phyloP scores from a whole-genome alignment of 2,329 filamentous ascomycete species.

The Pyrenochaeta sp. region DNA sequence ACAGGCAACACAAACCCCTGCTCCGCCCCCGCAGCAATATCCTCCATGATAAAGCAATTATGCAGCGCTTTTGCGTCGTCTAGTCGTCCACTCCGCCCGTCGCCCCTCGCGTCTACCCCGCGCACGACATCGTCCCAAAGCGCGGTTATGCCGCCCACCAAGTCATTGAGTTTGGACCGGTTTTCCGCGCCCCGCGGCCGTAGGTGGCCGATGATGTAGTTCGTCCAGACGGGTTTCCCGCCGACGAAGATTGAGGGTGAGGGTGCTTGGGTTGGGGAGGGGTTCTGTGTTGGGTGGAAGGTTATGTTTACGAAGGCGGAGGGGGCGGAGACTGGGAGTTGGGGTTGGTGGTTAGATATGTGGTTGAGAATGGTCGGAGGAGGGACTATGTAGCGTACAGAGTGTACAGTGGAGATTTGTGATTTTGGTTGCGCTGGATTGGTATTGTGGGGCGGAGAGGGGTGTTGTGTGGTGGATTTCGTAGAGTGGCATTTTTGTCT shows the following conservation, averaged over 20 bases:
- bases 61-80: conserved; percentile 26
- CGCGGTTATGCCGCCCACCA: conserved; percentile 14
- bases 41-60: conserved; percentile 35
- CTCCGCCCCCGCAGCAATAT: conserved; percentile 34
- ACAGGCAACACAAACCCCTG: conserved; percentile 32
- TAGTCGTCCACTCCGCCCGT: conserved; percentile 12
- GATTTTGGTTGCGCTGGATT: conserved; percentile 50
- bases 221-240: conserved; percentile 12
- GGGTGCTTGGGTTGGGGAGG: not conserved
- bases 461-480: conserved; percentile 50
- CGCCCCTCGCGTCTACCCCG: not conserved
- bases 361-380: not conserved
- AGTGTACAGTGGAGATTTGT: conserved; percentile 52
- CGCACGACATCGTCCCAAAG: conserved; percentile 28
- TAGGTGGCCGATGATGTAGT: conserved; percentile 32
- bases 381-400: conserved; percentile 29
- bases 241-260: conserved; percentile 1
- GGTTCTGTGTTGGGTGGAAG: conserved; percentile 30
- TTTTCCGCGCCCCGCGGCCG: conserved; percentile 22
- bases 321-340: conserved; percentile 45
- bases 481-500: conserved; percentile 57
- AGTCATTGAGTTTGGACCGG: conserved; percentile 9
- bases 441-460: conserved; percentile 43
- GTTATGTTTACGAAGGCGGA: conserved; percentile 55
- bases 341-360: not conserved